phyloP scores from a whole-genome alignment of 1,284 basidiomycete genomes.

The Earliella scabrosa region DNA sequence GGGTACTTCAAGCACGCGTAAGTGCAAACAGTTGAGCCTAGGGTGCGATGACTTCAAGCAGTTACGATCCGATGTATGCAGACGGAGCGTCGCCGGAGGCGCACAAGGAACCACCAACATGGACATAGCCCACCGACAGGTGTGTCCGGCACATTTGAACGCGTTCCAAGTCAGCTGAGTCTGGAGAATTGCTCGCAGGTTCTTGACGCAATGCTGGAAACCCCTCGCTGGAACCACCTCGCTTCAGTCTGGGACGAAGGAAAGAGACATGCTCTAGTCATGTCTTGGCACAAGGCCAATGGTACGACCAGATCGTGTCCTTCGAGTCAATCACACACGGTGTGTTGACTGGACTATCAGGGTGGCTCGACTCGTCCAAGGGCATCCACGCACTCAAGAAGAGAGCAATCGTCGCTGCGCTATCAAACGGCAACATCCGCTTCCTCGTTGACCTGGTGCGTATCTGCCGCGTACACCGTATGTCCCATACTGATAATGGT shows the following conservation, averaged over 20 bases:
- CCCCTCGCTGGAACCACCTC: constrained; percentile 51
- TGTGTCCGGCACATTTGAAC: constrained; percentile 21
- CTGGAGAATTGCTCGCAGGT: constrained; percentile 39
- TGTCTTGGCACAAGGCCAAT: constrained; percentile 59
- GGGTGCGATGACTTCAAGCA: neutral
- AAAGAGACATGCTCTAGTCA: constrained; percentile 48
- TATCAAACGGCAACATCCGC: constrained; percentile 68
- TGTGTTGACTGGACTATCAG: constrained; percentile 34
- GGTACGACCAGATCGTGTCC: constrained; percentile 36
- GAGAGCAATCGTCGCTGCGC: constrained; percentile 49
- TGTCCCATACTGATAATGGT: neutral
- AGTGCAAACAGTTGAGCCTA: constrained; percentile 21
- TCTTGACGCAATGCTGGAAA: constrained; percentile 54
- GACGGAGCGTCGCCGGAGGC: constrained; percentile 44
- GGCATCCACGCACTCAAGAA: constrained; percentile 58
- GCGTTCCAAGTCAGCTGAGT: neutral
- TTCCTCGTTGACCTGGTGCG: constrained; percentile 63
- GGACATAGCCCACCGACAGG: constrained; percentile 62
- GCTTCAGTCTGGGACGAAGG: constrained; percentile 46
- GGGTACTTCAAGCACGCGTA: constrained; percentile 55
- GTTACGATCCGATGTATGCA: no score
- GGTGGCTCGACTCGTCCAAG: constrained; percentile 57
- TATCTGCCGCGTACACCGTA: neutral
- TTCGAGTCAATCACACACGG: neutral
- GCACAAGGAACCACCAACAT: constrained; percentile 52